Base-by-base conservation (phyloP, 352 stramenopile genomes). In the Phytophthora rubi region DNA sequence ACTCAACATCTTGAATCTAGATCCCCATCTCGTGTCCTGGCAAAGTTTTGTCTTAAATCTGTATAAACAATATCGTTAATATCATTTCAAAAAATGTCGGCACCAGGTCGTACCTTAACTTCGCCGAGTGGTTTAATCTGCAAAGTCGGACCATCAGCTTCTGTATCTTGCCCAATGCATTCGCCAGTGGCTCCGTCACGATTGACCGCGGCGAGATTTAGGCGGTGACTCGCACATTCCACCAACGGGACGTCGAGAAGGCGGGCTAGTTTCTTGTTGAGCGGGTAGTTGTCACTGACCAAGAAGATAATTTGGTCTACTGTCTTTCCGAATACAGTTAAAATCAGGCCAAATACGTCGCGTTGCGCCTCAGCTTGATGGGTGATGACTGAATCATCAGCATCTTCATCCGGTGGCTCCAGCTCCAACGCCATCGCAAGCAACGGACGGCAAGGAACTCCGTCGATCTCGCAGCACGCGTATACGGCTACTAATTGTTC, bases 281-380 rank as follows among this genome's bases (percentile, higher is more conserved):
- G 30, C 0, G 21, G 0, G 16, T 53, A 69, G 16, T 62, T 62
- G 28, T 68, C 61, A 37, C 51, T 61, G n/a, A 61, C 52, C 30
- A 57, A 49, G 26, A 53, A 63, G 30, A 64, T 23, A 30, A 70
- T 33, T 64, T 69, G 47, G n/a, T 64, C 45, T 0, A 54, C 54
- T 59, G 45, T 53, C 47, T 70, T 70, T 10, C 47, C 33, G 30
- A 59, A 64, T 6, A 60, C 51, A 6, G 21, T 4, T 10, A 59
- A 47, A 32, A 55, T 59, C 10, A 67, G 28, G 30, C 18, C 21
- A 12, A 45, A 52, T 8, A 26, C 35, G 21, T 60, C 37, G 15
- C 37, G 49, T 37, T 54, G 60, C 9, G 59, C 33, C n/a, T 68
- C 52, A 0, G 61, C 53, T 2, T 68, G 57, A 42, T 68, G 52